A percentile compares a stretch with the other conserved stretches of the same genome.
phyloP scores from a whole-genome alignment of 768 basidiomycete species.

The Strobilomyces echinocephalus region DNA sequence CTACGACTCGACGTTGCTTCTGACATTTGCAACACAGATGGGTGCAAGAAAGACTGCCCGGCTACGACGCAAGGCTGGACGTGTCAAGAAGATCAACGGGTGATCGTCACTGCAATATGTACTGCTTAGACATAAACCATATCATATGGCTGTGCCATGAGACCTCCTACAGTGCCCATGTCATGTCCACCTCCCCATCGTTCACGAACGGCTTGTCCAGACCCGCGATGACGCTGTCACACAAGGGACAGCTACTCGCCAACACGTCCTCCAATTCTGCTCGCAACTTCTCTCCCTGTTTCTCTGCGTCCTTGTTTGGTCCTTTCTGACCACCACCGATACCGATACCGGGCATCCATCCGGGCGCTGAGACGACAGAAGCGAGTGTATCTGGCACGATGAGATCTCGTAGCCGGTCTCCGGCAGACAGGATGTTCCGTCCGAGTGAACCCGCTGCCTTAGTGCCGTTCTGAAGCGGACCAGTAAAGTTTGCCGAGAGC shows the following conservation, averaged over 20 bases:
- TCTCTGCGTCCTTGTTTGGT: constrained; percentile 45
- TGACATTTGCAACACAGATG: constrained; percentile 47
- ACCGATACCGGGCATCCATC: constrained; percentile 72
- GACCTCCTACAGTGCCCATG: constrained; percentile 60
- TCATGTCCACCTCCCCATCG: constrained; percentile 71
- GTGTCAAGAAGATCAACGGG: constrained; percentile 78
- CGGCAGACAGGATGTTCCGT: constrained; percentile 79
- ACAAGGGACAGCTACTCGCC: constrained; percentile 86
- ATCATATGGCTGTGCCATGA: background rate
- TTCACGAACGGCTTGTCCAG: constrained; percentile 84
- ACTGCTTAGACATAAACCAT: constrained; percentile 5
- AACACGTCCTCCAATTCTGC: constrained; percentile 86
- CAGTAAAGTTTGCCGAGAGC: constrained; percentile 68
- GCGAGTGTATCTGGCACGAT: constrained; percentile 94
- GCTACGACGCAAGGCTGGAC: constrained; percentile 64
- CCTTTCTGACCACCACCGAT: constrained; percentile 42
- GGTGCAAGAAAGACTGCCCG: constrained; percentile 74
- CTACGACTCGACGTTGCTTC: background rate
- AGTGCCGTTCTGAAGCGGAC: constrained; percentile 57
- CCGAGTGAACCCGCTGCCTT: constrained; percentile 66
- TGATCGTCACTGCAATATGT: background rate
- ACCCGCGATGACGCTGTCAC: constrained; percentile 82
- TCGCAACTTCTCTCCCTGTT: constrained; percentile 67
- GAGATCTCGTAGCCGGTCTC: constrained; percentile 84
- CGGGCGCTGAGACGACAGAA: constrained; percentile 70